Evolutionary conservation across 768 basidiomycete genomes (phyloP), one percentile per base, ranked within the genome.

Genomic region (Pleurotus citrinopileatus): DNA sequence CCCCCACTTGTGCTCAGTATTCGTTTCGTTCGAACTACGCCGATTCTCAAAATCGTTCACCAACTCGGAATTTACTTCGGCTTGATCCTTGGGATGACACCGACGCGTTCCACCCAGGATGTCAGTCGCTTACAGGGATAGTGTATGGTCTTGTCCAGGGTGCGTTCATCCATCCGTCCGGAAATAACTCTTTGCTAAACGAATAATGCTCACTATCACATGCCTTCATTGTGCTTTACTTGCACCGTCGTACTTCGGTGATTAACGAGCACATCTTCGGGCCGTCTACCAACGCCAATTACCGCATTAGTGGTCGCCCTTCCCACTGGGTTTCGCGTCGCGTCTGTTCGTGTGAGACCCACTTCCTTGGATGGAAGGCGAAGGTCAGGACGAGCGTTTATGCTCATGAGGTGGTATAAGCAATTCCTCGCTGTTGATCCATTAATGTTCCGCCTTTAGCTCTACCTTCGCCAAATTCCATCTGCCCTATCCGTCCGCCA

Each of bases 381-480:
- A 36, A 19, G 19, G 23, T 19, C n/a, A 37, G 48, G 48, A 51
- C 5, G 8, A 36, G 48, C 29, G 15, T 51, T 51, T 23, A 20
- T 8, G 19, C 48, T 51, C 48, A 34, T 51, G 48, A 20, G 34
- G n/a, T 25, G 19, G 34, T 7, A n/a, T 37, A 34, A n/a, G 34
- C 48, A 51, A 19, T 34, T 51, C 29, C n/a, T 51, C 48, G 29
- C 34, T 51, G 23, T 51, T 51, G 48, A 51, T 51, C 48, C 48
- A 51, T 37, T 51, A 26, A 51, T 38, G 28, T 51, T 38, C 48
- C 48, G 48, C 34, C 34, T n/a, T 23, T 26, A 37, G 34, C 34
- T 38, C 12, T 34, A 15, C 13, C 15, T 22, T 37, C 48, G 48
- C 34, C 34, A 37, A 51, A 51, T 37, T 34, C 32, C 34, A 51